Percentiles rank a stretch among this genome's conserved stretches.
Conservation (phyloP, 192 early-diverging fungal species). For the Coemansia sp. region DNA sequence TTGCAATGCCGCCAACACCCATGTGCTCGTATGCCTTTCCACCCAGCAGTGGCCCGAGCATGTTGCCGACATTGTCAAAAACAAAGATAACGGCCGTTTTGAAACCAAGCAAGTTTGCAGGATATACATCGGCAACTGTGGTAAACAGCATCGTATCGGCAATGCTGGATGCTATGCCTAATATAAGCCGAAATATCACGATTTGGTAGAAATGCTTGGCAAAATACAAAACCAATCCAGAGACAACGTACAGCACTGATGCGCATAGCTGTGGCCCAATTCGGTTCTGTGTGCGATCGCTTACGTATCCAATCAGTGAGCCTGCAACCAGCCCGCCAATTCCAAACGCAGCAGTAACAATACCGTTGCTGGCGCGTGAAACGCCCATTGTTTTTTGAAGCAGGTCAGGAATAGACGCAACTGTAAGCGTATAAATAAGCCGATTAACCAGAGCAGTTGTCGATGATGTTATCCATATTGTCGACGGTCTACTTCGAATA, state of each 20-base stretch:
- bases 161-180: constrained; percentile 44
- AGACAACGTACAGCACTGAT: constrained; percentile 28
- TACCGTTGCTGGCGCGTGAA: constrained; percentile 42
- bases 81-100: constrained; percentile 49
- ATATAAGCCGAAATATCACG: constrained; percentile 36
- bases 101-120: constrained; percentile 42
- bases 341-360: constrained; percentile 48
- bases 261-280: constrained; percentile 29
- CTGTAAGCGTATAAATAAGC: constrained; percentile 48
- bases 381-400: constrained; percentile 34
- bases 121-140: constrained; percentile 52
- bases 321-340: constrained; percentile 43
- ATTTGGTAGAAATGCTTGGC: constrained; percentile 39
- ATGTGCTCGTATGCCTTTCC: constrained; percentile 43
- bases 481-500: constrained; percentile 41
- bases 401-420: constrained; percentile 47
- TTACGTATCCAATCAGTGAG: constrained; percentile 36
- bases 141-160: constrained; percentile 53
- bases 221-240: constrained; percentile 35
- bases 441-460: constrained; percentile 43
- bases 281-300: constrained; percentile 46
- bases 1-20: constrained; percentile 47
- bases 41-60: constrained; percentile 47
- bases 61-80: constrained; percentile 53
- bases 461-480: constrained; percentile 44